phyloP scores from a whole-genome alignment of 73 alveolate genomes.

The Paramecium sonneborni region DNA sequence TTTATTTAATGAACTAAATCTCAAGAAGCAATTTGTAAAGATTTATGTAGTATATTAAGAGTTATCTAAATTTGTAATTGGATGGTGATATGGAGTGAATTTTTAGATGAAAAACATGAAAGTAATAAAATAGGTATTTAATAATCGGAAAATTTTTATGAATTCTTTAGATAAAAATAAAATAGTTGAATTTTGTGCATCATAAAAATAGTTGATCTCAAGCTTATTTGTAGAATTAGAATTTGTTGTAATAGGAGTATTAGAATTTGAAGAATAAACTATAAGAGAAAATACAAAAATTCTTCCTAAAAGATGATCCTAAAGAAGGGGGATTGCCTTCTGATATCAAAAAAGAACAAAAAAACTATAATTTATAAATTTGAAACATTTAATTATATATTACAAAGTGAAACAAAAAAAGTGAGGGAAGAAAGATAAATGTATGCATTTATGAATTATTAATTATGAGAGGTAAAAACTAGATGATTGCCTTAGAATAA shows the following conservation, averaged over 20 bases:
- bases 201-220: not conserved
- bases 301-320: not conserved
- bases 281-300: not conserved
- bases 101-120: not conserved
- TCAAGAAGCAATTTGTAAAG: not conserved
- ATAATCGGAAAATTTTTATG: not conserved
- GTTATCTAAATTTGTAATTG: not conserved
- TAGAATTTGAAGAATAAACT: not conserved
- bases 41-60: not conserved
- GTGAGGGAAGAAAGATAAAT: not conserved
- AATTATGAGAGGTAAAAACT: not conserved
- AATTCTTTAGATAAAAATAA: constrained; percentile 41
- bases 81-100: not conserved
- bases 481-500: not conserved
- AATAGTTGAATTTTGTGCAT: too few species aligned
- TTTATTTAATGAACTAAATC: not conserved
- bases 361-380: not conserved
- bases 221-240: not conserved
- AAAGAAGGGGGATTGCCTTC: constrained; percentile 5
- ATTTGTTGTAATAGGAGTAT: not conserved
- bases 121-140: not conserved
- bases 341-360: not conserved
- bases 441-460: not conserved
- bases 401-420: not conserved
- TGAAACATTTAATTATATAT: not conserved